These are phyloP conservation scores for Rubus parviflorus DNA, from an alignment of 306 rosid species.

Conservation along the genomic window DNA sequence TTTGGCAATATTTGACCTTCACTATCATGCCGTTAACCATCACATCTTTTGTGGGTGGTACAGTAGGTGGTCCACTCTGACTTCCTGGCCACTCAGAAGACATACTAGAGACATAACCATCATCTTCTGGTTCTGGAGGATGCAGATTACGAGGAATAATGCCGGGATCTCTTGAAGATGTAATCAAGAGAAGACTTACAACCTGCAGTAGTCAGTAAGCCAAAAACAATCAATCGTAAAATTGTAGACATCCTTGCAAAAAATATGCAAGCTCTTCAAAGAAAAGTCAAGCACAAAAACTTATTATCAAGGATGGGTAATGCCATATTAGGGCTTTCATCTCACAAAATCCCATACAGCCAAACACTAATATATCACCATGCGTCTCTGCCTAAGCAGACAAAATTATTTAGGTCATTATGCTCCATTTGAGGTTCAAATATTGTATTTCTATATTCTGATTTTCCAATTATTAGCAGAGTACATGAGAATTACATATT, in stretches of 20 bases:
- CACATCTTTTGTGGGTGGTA: slow-evolving; percentile 60
- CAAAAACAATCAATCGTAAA: slow-evolving; percentile 5
- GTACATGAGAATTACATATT: neutral
- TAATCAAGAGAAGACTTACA: slow-evolving; percentile 57
- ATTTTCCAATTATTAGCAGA: neutral
- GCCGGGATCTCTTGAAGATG: slow-evolving; percentile 88
- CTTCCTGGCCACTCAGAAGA: slow-evolving; percentile 40
- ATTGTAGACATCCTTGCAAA: neutral
- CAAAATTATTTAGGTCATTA: neutral
- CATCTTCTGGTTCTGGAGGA: slow-evolving; percentile 60
- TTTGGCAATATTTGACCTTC: slow-evolving; percentile 67
- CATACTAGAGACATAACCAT: slow-evolving; percentile 27
- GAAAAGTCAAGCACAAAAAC: neutral
- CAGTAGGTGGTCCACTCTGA: slow-evolving; percentile 29
- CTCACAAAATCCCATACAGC: neutral
- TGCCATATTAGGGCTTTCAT: neutral
- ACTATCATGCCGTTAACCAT: slow-evolving; percentile 51
- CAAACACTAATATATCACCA: neutral
- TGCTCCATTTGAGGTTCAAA: slow-evolving; percentile 14
- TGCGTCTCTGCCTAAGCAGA: neutral
- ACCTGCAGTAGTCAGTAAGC: slow-evolving; percentile 45
- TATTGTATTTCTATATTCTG: neutral
- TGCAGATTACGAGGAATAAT: slow-evolving; percentile 63
- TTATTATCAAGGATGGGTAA: neutral
- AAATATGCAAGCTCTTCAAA: neutral